A percentile compares a stretch with the other conserved stretches of the same genome.
These are phyloP conservation scores for Ophiobolus disseminans DNA, from an alignment of 2,329 filamentous ascomycete species.

Conservation along the genomic window DNA sequence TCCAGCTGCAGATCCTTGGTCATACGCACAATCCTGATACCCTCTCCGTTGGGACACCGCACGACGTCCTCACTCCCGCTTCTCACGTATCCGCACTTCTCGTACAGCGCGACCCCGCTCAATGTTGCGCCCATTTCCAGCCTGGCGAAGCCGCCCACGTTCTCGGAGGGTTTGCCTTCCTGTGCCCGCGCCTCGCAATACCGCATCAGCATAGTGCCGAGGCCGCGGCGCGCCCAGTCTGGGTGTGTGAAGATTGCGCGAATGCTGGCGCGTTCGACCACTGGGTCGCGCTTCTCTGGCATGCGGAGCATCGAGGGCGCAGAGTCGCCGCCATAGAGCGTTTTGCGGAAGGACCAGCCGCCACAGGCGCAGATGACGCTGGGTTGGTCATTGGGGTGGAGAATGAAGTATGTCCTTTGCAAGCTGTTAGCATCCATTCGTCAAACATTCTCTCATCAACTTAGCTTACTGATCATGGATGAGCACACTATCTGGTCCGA, in stretches of 20 bases:
- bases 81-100: constrained; percentile 43
- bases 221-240: constrained; percentile 32
- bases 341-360: constrained; percentile 46
- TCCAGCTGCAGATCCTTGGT: constrained; percentile 31
- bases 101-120: constrained; percentile 43
- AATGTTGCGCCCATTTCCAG: constrained; percentile 48
- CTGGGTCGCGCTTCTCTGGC: constrained; percentile 39
- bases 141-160: constrained; percentile 33
- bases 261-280: constrained; percentile 40
- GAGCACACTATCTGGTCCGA: constrained; percentile 45
- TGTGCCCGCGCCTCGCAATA: constrained; percentile 40
- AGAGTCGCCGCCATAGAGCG: constrained; percentile 44
- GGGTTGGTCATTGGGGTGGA: constrained; percentile 31
- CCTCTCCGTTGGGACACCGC: constrained; percentile 43
- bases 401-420: constrained; percentile 43
- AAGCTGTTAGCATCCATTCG: no score
- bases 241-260: constrained; percentile 47
- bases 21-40: constrained; percentile 44
- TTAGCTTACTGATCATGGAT: constrained; percentile 38
- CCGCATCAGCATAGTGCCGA: constrained; percentile 50
- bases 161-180: constrained; percentile 19
- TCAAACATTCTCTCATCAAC: no score
- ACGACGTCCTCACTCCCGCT: constrained; percentile 44
- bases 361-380: constrained; percentile 42
- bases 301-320: constrained; percentile 39